Conservation (phyloP, 2,329 filamentous ascomycete genomes). For the Alternaria triticimaculans region DNA sequence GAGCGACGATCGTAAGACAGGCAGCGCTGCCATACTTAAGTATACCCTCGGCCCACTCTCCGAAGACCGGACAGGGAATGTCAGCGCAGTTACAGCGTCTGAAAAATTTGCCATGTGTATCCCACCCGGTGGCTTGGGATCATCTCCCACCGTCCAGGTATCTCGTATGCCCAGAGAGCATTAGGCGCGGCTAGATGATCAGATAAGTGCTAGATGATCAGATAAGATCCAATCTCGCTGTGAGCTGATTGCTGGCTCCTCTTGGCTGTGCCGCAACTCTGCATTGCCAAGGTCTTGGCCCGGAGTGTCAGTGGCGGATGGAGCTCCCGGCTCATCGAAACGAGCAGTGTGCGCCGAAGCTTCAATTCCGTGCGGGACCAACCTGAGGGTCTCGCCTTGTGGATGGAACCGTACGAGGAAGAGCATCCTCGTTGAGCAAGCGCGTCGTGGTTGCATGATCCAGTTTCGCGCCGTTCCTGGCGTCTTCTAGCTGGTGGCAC, state of each 20-base stretch:
- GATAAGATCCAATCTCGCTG: slow-evolving; percentile 36
- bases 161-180: slow-evolving; percentile 22
- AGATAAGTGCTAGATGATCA: slow-evolving; percentile 38
- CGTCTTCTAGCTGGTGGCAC: background rate
- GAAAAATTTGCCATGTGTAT: slow-evolving; percentile 29
- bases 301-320: slow-evolving; percentile 14
- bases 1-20: slow-evolving; percentile 16
- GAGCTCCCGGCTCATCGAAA: slow-evolving; percentile 12
- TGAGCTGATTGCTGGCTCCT: background rate
- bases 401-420: slow-evolving; percentile 2
- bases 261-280: slow-evolving; percentile 12
- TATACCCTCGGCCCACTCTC: slow-evolving; percentile 19
- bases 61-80: slow-evolving; percentile 33
- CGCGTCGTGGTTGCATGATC: slow-evolving; percentile 4
- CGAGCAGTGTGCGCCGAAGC: slow-evolving; percentile 16
- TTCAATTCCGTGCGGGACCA: slow-evolving; percentile 4
- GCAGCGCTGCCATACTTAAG: slow-evolving; percentile 22
- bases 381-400: slow-evolving; percentile 1
- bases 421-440: background rate
- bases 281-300: slow-evolving; percentile 25
- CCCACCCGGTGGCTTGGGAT: slow-evolving; percentile 32
- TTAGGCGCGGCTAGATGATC: slow-evolving; percentile 34
- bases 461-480: background rate
- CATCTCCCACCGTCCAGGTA: slow-evolving; percentile 20
- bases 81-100: slow-evolving; percentile 9